Conservation (phyloP, 345 rosid species). For the Abelmoschus esculentus region DNA sequence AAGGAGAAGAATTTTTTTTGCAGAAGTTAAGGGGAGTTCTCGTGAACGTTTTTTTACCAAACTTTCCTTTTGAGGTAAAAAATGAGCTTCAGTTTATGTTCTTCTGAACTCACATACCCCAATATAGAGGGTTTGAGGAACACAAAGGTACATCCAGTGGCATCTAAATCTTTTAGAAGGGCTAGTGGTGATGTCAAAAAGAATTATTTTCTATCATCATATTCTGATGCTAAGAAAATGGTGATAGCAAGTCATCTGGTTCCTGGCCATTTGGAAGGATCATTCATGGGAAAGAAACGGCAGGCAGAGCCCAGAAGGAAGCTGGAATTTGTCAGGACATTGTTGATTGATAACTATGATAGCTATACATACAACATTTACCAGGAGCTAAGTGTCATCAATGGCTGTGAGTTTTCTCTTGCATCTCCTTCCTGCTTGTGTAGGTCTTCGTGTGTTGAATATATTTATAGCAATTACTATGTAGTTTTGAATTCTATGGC, state of each 20-base stretch:
- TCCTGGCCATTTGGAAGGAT: constrained; percentile 42
- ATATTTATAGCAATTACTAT: not conserved
- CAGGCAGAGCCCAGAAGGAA: constrained; percentile 37
- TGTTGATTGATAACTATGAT: constrained; percentile 90
- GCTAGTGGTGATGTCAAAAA: constrained; percentile 24
- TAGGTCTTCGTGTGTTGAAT: not conserved
- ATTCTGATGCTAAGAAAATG: constrained; percentile 21
- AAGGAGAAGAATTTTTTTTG: not conserved
- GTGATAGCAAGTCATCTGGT: constrained; percentile 30
- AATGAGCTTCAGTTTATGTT: constrained; percentile 33
- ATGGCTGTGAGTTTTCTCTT: constrained; percentile 51
- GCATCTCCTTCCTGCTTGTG: constrained; percentile 3
- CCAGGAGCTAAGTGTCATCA: constrained; percentile 71
- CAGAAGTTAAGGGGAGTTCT: constrained; percentile 10
- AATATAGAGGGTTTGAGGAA: constrained; percentile 28
- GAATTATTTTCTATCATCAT: constrained; percentile 16
- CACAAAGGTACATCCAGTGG: constrained; percentile 10
- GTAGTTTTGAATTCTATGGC: not conserved
- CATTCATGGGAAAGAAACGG: constrained; percentile 32
- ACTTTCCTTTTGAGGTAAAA: constrained; percentile 1
- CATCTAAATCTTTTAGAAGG: constrained; percentile 24
- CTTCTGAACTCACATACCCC: constrained; percentile 33
- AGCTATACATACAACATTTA: constrained; percentile 91
- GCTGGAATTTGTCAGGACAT: constrained; percentile 64
- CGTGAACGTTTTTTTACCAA: not conserved